Base-by-base conservation (phyloP, 2,329 filamentous ascomycete genomes). In the Aureobasidium melanogenum region DNA sequence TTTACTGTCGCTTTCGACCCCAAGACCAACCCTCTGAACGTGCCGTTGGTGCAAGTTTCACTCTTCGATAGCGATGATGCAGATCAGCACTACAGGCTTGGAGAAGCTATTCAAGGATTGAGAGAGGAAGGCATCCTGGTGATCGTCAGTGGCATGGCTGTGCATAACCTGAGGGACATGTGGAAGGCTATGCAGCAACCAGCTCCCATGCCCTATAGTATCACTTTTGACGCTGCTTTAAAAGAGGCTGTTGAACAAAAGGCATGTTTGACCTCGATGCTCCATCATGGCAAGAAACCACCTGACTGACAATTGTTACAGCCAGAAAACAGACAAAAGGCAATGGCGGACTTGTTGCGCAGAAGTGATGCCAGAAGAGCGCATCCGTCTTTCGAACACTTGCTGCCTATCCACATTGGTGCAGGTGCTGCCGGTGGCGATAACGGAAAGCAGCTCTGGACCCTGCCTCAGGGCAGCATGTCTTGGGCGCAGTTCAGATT, bases 91-190 rank as follows among this genome's bases (percentile, higher is more conserved):
- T 88, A 86, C 72, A 77, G 77, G 3, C 80, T 91, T 1, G 88
- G 88, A 1, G 78, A 82, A 62, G 87, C 88, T 1, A 77, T 91
- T 2, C 75, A 83, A 9, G 73, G 79, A n/a, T 79, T 91, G 1
- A 82, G 88, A 17, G 84, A 88, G 17, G 81, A 88, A 59, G 83
- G 83, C 19, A 79, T 90, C 56, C 77, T 87, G 52, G 84, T 91
- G 63, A 82, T 91, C 48, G 83, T 82, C 26, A 87, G 86, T 0
- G 88, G 88, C 12, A 90, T 91, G 87, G 86, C 87, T 0, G 88
- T 75, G 3, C 74, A 75, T 44, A 75, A 75, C 61, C 57, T 74
- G 34, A 61, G 72, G 7, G 73, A 75, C 44, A 66, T 71, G 61
- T 66, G 63, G 51, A 46, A 57, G 8, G 63, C 66, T 6, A 64